A percentile compares a stretch with the other conserved stretches of the same genome.
These are phyloP conservation scores for Phytopythium mirpurense DNA, from an alignment of 352 stramenopile genomes.

Conservation along the genomic window DNA sequence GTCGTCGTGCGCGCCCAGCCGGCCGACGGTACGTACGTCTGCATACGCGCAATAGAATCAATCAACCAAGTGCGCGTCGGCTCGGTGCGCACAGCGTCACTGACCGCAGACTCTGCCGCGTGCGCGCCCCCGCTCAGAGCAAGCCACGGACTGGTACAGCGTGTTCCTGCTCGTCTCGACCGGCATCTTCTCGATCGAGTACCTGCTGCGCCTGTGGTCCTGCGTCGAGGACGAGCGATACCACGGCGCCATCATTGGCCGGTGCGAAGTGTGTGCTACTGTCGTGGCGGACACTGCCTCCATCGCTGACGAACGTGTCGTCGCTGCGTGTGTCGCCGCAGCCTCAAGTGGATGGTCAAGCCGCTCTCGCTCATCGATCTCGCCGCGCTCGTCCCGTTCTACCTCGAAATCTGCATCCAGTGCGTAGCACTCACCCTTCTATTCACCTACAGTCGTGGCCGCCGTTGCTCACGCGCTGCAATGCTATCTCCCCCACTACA, in stretches of 20 bases:
- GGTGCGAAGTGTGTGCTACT: slow-evolving; percentile 17
- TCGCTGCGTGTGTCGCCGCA: slow-evolving; percentile 8
- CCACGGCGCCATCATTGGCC: slow-evolving; percentile 24
- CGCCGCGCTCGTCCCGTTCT: slow-evolving; percentile 48
- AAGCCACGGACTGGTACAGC: slow-evolving; percentile 29
- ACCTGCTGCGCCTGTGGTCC: slow-evolving; percentile 49
- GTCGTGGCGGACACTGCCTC: background rate
- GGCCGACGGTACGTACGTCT: background rate
- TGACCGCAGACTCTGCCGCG: background rate
- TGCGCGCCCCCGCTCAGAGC: background rate
- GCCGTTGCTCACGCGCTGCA: too few species aligned
- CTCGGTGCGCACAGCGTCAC: too few species aligned
- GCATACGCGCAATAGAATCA: too few species aligned
- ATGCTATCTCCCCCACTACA: too few species aligned
- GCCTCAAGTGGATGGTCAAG: slow-evolving; percentile 49
- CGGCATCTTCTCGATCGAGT: slow-evolving; percentile 58
- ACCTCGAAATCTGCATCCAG: slow-evolving; percentile 49
- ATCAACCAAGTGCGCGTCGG: background rate
- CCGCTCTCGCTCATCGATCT: slow-evolving; percentile 60
- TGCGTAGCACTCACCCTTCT: slow-evolving; percentile 8
- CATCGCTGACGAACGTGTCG: background rate
- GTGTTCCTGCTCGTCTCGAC: slow-evolving; percentile 51
- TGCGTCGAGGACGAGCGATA: slow-evolving; percentile 56
- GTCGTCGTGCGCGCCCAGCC: slow-evolving; percentile 12
- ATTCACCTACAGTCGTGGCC: too few species aligned